Evolutionary conservation across 2,329 filamentous ascomycete genomes (phyloP).

Genomic region (Cladosporium sp.): DNA sequence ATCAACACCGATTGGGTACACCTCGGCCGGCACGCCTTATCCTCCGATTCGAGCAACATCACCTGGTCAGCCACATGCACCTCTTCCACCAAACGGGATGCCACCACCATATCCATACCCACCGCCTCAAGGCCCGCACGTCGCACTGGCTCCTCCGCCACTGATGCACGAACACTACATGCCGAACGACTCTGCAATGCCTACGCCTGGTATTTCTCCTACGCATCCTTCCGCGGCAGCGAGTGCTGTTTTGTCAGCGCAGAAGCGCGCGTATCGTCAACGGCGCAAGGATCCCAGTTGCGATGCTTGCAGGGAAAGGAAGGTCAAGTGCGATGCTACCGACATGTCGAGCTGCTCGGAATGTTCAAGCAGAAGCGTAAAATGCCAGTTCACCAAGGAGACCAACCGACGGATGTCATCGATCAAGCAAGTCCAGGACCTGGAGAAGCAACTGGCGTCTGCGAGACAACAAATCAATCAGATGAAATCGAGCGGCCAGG

Average conservation of each 20-base stretch:
- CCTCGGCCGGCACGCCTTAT: conserved; percentile 5
- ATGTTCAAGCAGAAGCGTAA: conserved; percentile 91
- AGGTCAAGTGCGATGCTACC: conserved; percentile 86
- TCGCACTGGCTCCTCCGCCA: conserved; percentile 14
- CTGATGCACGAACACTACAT: conserved; percentile 27
- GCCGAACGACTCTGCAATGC: conserved; percentile 20
- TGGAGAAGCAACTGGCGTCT: conserved; percentile 82
- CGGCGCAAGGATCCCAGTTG: conserved; percentile 94
- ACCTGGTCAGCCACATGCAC: not conserved
- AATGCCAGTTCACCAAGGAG: conserved; percentile 98
- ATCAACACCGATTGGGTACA: conserved; percentile 6
- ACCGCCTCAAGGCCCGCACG: not conserved
- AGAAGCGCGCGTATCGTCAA: conserved; percentile 92
- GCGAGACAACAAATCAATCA: conserved; percentile 68
- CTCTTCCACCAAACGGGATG: conserved; percentile 16
- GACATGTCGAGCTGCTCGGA: conserved; percentile 95
- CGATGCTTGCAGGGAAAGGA: conserved; percentile 85
- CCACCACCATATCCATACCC: conserved; percentile 6
- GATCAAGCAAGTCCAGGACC: conserved; percentile 96
- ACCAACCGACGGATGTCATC: conserved; percentile 98
- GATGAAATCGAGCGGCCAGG: conserved; percentile 58
- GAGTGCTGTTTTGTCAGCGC: conserved; percentile 56
- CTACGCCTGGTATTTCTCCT: conserved; percentile 26
- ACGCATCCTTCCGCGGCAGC: conserved; percentile 21
- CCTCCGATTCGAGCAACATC: conserved; percentile 6